A percentile compares a stretch with the other conserved stretches of the same genome.
Evolutionary conservation across 1,284 basidiomycete genomes (phyloP).

Genomic region (Boletus sp.): DNA sequence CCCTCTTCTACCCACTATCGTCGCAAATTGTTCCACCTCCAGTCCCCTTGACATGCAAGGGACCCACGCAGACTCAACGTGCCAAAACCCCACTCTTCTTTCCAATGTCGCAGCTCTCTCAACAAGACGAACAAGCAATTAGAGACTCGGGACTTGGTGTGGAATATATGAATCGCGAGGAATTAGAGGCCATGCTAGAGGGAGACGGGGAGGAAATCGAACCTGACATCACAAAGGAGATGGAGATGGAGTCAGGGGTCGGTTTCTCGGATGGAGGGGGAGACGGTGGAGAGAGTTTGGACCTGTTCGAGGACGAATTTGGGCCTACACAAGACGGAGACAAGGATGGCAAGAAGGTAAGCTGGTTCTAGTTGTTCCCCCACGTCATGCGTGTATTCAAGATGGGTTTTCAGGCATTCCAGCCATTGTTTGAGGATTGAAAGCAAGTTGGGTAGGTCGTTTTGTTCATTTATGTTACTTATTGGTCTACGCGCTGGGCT

Average conservation of each 20-base stretch:
- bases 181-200: slow-evolving; percentile 62
- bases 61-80: slow-evolving; percentile 11
- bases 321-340: slow-evolving; percentile 49
- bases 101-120: slow-evolving; percentile 59
- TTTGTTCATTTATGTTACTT: not conserved
- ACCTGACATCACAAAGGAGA: slow-evolving; percentile 33
- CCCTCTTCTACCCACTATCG: slow-evolving; percentile 30
- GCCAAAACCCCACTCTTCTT: slow-evolving; percentile 60
- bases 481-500: not conserved
- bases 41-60: slow-evolving; percentile 47
- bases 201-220: slow-evolving; percentile 64
- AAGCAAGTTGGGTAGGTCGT: not conserved
- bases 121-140: slow-evolving; percentile 48
- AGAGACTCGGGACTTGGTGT: slow-evolving; percentile 60
- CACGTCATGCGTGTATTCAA: not conserved
- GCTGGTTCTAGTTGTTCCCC: slow-evolving; percentile 11
- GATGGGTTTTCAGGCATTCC: slow-evolving; percentile 44
- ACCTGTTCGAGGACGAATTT: slow-evolving; percentile 46
- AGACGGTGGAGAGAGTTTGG: slow-evolving; percentile 32
- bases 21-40: slow-evolving; percentile 25
- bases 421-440: slow-evolving; percentile 68
- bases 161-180: slow-evolving; percentile 61
- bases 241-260: not conserved
- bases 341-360: slow-evolving; percentile 36
- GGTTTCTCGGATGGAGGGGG: not conserved